Evolutionary conservation across 176 grass and related monocot species (phyloP).

Genomic region (Avena insularis): DNA sequence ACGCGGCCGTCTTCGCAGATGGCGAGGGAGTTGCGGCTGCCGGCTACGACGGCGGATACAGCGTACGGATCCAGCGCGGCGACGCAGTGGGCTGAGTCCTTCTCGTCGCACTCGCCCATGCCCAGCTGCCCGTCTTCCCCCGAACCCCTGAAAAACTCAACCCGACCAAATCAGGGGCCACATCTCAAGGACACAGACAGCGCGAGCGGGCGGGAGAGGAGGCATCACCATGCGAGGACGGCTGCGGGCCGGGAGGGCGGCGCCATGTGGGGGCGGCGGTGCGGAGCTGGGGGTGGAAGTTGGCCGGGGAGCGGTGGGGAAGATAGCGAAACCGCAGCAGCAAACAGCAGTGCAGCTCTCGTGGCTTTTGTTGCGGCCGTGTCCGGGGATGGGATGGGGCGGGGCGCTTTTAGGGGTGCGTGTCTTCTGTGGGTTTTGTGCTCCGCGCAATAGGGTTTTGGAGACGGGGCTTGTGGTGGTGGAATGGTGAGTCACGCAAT

Average conservation of each 20-base stretch:
- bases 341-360: slow-evolving; percentile 6
- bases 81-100: slow-evolving; percentile 63
- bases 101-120: slow-evolving; percentile 76
- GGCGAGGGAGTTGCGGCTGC: slow-evolving; percentile 98
- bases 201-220: neutral
- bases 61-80: slow-evolving; percentile 54
- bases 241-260: slow-evolving; percentile 34
- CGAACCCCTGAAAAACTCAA: slow-evolving; percentile 61
- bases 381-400: neutral
- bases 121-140: slow-evolving; percentile 93
- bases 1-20: slow-evolving; percentile 79
- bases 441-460: slow-evolving; percentile 20
- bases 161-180: slow-evolving; percentile 5
- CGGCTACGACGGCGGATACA: slow-evolving; percentile 74
- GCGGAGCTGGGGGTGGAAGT: slow-evolving; percentile 4
- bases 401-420: slow-evolving; percentile 20
- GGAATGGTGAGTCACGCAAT: neutral
- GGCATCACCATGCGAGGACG: slow-evolving; percentile 69
- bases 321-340: slow-evolving; percentile 30
- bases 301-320: neutral
- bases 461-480: neutral
- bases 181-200: neutral
- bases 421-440: slow-evolving; percentile 46
- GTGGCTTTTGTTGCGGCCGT: slow-evolving; percentile 26
- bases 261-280: slow-evolving; percentile 32